Conservation (phyloP, 1,284 basidiomycete genomes). For the Ganoderma leucocontextum region DNA sequence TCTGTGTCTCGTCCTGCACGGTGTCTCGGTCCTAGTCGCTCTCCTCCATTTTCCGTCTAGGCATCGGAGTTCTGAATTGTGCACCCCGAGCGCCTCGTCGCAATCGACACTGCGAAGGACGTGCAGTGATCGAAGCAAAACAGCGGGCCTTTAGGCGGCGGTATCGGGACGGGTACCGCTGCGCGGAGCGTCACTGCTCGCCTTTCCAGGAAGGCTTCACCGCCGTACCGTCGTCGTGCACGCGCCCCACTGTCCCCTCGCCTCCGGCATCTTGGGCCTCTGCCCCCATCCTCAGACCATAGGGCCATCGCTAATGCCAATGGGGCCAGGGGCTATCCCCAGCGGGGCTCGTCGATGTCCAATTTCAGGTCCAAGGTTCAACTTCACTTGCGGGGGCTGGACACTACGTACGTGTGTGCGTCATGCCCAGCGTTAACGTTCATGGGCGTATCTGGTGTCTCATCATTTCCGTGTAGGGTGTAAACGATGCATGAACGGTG, state of each 20-base stretch:
- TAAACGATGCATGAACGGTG: no score
- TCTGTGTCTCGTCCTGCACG: not conserved
- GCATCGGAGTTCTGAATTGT: not conserved
- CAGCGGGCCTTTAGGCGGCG: not conserved
- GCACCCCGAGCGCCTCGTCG: not conserved
- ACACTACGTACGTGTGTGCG: not conserved
- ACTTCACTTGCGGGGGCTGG: no score
- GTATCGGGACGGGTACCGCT: not conserved
- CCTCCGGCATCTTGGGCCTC: not conserved
- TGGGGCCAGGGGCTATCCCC: not conserved
- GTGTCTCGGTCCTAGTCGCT: not conserved
- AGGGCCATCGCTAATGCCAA: no score
- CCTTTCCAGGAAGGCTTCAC: not conserved
- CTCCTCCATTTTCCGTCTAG: not conserved
- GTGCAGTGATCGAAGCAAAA: not conserved
- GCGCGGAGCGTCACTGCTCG: not conserved
- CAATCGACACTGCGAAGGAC: not conserved
- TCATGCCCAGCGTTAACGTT: not conserved
- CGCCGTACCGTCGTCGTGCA: not conserved
- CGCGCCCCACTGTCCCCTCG: no score
- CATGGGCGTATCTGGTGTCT: slow-evolving; percentile 30
- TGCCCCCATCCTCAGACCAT: no score
- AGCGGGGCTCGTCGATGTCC: no score
- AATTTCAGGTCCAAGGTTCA: no score
- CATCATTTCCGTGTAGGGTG: slow-evolving; percentile 18